A percentile compares a stretch with the other conserved stretches of the same genome.
Evolutionary conservation across 345 rosid species (phyloP).

Genomic region (Arabidopsis thaliana): TAIR10.1 NC_003076.8:4913501-4914000

Average conservation of each 20-base stretch:
- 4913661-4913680: not conserved
- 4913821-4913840: constrained; percentile 10
- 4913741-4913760: constrained; percentile 34
- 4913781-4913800: constrained; percentile 44
- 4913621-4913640: not conserved
- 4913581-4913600: not conserved
- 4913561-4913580: constrained; percentile 4
- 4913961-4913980: constrained; percentile 54
- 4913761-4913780: constrained; percentile 47
- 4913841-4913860: constrained; percentile 36
- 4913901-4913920: constrained; percentile 30
- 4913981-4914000: constrained; percentile 74
- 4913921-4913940: constrained; percentile 25
- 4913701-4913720: constrained; percentile 12
- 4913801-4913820: constrained; percentile 10
- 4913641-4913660: not conserved
- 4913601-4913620: not conserved
- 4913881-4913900: constrained; percentile 31
- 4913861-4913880: constrained; percentile 22
- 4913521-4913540: not conserved
- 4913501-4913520: constrained; percentile 7
- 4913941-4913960: constrained; percentile 34
- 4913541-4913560: not conserved
- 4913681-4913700: not conserved
- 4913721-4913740: constrained; percentile 36